phyloP scores from a whole-genome alignment of 306 rosid genomes.

The Lupinus albus region DNA sequence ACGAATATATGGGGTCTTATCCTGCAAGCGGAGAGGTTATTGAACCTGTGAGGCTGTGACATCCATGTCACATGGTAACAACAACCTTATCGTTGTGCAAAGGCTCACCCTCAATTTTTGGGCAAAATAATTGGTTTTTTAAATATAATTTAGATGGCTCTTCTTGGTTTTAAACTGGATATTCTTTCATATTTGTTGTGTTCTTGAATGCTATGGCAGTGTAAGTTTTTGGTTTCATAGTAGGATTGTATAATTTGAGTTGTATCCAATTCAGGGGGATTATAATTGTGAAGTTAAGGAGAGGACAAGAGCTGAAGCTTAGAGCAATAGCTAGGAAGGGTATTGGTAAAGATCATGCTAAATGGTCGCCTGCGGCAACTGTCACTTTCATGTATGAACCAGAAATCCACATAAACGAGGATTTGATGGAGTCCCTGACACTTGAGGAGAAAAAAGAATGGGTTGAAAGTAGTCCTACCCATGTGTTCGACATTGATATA shows the following conservation, averaged over 20 bases:
- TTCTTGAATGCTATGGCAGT: background rate
- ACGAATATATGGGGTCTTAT: too few species aligned
- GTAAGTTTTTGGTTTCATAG: conserved; percentile 1
- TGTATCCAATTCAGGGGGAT: conserved; percentile 63
- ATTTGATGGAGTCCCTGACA: conserved; percentile 81
- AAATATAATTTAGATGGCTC: background rate
- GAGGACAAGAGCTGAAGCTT: conserved; percentile 93
- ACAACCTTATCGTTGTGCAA: too few species aligned
- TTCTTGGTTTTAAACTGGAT: background rate
- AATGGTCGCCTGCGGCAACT: conserved; percentile 99
- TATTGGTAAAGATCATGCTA: conserved; percentile 97
- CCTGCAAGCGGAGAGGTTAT: too few species aligned
- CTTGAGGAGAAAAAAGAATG: conserved; percentile 38
- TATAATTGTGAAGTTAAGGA: conserved; percentile 83
- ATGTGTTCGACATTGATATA: conserved; percentile 76
- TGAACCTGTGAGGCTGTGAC: too few species aligned
- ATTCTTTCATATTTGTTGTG: background rate
- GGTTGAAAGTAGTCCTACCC: conserved; percentile 89
- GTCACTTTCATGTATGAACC: conserved; percentile 97
- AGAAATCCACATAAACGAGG: conserved; percentile 81
- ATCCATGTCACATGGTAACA: too few species aligned
- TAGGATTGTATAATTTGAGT: conserved; percentile 19
- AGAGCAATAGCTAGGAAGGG: conserved; percentile 97
- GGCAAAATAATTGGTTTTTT: background rate
- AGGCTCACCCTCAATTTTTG: too few species aligned